Evolutionary conservation across 129 eudicot genomes (phyloP).

Genomic region (Heracleum sosnowskyi): DNA sequence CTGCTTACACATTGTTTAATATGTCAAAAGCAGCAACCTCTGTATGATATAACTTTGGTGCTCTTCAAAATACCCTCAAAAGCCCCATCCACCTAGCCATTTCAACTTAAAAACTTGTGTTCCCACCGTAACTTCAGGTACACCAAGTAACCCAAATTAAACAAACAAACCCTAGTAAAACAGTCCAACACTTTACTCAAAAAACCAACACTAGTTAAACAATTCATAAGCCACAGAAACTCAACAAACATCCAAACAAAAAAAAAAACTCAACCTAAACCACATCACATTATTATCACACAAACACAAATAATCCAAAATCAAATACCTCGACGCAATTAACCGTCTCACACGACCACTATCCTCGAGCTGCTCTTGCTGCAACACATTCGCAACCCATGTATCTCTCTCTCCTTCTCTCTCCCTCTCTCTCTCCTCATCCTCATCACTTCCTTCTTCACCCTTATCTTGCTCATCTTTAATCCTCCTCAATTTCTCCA

Average conservation of each 20-base stretch:
- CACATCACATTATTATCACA: neutral
- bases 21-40: too few species aligned
- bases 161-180: too few species aligned
- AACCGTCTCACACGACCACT: slow-evolving; percentile 68
- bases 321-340: slow-evolving; percentile 65
- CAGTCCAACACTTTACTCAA: too few species aligned
- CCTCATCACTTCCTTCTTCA: slow-evolving; percentile 15
- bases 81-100: too few species aligned
- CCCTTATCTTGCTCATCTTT: slow-evolving; percentile 27
- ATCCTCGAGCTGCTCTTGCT: slow-evolving; percentile 71
- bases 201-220: neutral
- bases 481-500: slow-evolving; percentile 37
- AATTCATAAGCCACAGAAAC: too few species aligned
- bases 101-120: too few species aligned
- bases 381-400: slow-evolving; percentile 46
- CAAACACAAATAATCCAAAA: neutral
- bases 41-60: too few species aligned
- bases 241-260: too few species aligned
- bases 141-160: neutral
- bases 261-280: neutral
- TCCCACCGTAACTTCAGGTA: too few species aligned
- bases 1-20: too few species aligned
- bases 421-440: slow-evolving; percentile 14
- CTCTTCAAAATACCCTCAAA: too few species aligned
- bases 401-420: slow-evolving; percentile 55